Base-by-base conservation (phyloP, 2,329 filamentous ascomycete species). In the Neopestalotiopsis sp. region DNA sequence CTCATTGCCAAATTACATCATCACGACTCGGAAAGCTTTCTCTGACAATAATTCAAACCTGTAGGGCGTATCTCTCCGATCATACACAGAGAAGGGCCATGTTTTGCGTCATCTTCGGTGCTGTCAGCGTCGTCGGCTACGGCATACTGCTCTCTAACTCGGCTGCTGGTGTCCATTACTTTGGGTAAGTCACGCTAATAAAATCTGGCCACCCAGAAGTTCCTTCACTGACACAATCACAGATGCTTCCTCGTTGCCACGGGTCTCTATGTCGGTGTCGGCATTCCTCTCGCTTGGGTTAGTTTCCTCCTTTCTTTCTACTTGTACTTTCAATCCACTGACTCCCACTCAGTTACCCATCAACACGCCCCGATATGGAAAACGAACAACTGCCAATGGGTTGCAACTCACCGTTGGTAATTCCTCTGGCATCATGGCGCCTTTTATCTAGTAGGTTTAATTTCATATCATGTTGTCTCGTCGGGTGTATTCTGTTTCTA, bases 281-380 rank as follows among this genome's bases (percentile, higher is more conserved):
- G 87, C 0, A 71, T 89, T 69, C 87, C 87, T 4, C 75, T 89
- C n/a, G 86, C 86, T 45, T 89, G 87, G 86, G 79, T 82, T 64
- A 75, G 80, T 73, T 2, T 65, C 58, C 1, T 32, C 28, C 2
- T 5, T 30, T 14, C 34, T n/a, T 17, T 10, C n/a, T n/a, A 30
- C 17, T 40, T 7, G 17, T 6, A 20, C 4, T 40, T 5, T 42
- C 59, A 24, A 2, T 30, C 28, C 66, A 62, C 58, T 30, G 45
- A 66, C 42, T 30, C 13, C 9, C 34, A 30, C 45, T 64, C 24
- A 81, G 79, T 73, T 91, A 52, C 87, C 91, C 0, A 90, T 87
- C 20, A 94, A 94, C 69, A 86, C 87, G 17, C 92, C 93, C 1
- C 84, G 92, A 7, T 95, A 94, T 72, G 92, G 92, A 10, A 95